A percentile compares a stretch with the other conserved stretches of the same genome.
Evolutionary conservation across 805 yeast species (phyloP).

Genomic region (Metschnikowia orientalis): DNA sequence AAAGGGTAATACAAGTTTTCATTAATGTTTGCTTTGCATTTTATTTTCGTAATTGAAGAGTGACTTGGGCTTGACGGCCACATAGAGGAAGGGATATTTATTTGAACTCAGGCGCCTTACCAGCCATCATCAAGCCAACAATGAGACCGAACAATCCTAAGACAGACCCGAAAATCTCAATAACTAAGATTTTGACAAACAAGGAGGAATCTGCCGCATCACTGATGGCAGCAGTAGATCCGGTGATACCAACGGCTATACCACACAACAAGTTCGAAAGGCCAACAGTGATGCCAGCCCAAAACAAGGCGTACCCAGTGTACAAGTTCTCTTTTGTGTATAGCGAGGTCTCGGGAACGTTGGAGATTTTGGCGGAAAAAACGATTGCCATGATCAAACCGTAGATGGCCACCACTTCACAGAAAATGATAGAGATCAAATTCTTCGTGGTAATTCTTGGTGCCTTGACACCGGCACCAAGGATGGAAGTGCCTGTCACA

Average conservation of each 20-base stretch:
- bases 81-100: conserved; percentile 22
- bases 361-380: conserved; percentile 79
- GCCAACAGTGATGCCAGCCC: conserved; percentile 99
- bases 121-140: conserved; percentile 96
- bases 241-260: conserved; percentile 94
- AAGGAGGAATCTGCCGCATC: conserved; percentile 96
- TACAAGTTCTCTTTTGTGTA: conserved; percentile 81
- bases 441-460: conserved; percentile 97
- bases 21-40: too few species aligned
- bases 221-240: conserved; percentile 96
- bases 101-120: conserved; percentile 84
- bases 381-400: conserved; percentile 98
- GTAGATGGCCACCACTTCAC: conserved; percentile 98
- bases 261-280: conserved; percentile 92
- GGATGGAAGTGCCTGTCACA: conserved; percentile 86
- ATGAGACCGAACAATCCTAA: conserved; percentile 93
- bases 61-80: neutral
- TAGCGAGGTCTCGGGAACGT: conserved; percentile 59
- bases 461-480: conserved; percentile 98
- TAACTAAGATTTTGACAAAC: conserved; percentile 92
- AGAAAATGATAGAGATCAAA: conserved; percentile 92
- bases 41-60: neutral
- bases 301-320: conserved; percentile 91
- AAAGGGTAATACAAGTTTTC: neutral
- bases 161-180: conserved; percentile 96